phyloP scores from a whole-genome alignment of 1,284 basidiomycete genomes.

The Heterobasidion irregulare region DNA sequence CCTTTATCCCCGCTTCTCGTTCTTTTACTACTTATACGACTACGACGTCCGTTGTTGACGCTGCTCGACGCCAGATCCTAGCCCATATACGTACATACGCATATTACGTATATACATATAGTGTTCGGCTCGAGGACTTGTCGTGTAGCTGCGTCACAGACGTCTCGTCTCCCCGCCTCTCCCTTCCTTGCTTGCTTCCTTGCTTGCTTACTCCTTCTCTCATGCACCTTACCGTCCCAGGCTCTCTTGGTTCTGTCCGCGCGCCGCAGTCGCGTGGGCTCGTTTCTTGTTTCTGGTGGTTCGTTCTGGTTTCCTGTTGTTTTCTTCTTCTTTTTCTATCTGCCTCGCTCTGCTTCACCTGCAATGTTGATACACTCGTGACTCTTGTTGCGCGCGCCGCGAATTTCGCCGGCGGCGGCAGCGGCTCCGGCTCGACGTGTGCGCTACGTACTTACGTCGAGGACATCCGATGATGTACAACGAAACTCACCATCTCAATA shows the following conservation, averaged over 20 bases:
- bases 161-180: background rate
- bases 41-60: background rate
- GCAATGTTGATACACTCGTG: background rate
- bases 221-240: background rate
- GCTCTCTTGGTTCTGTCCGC: background rate
- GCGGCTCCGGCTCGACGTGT: too few species aligned
- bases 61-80: background rate
- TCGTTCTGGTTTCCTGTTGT: too few species aligned
- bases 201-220: background rate
- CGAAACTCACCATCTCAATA: too few species aligned
- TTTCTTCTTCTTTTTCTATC: background rate
- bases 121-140: background rate
- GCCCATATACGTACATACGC: background rate
- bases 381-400: too few species aligned
- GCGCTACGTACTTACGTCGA: too few species aligned
- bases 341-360: background rate
- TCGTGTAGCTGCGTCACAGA: background rate
- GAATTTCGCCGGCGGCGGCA: too few species aligned
- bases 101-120: background rate
- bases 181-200: background rate
- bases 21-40: background rate
- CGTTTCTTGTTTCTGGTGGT: too few species aligned
- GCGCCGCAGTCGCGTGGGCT: too few species aligned
- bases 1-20: background rate
- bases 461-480: too few species aligned